Conservation (phyloP, 495 filamentous ascomycete species). For the Penicillium riverlandense region DNA sequence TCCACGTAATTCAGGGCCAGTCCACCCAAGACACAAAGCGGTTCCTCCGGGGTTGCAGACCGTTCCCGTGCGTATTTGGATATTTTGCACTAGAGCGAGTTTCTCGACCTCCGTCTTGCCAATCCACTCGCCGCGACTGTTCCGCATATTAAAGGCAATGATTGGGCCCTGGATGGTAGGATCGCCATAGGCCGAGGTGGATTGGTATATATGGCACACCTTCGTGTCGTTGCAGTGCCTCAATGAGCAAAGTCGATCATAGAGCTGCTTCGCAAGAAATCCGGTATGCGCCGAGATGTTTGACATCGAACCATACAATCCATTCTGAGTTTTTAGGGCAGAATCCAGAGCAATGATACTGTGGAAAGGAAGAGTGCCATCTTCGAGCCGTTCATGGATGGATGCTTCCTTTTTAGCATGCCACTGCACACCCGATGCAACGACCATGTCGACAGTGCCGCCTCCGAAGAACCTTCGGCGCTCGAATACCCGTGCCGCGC, state of each 20-base stretch:
- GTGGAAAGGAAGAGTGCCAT: conserved; percentile 86
- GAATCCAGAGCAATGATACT: conserved; percentile 73
- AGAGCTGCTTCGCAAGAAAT: conserved; percentile 53
- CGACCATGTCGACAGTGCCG: conserved; percentile 85
- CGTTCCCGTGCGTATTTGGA: conserved; percentile 79
- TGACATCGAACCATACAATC: conserved; percentile 63
- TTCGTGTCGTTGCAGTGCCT: conserved; percentile 58
- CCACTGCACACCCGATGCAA: conserved; percentile 41
- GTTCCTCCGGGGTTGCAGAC: conserved; percentile 90
- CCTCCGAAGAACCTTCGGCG: conserved; percentile 80
- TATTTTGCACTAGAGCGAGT: conserved; percentile 65
- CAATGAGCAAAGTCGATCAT: conserved; percentile 50
- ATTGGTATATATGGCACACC: conserved; percentile 63
- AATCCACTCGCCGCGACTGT: conserved; percentile 61
- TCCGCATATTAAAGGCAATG: conserved; percentile 75
- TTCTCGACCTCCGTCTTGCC: conserved; percentile 80
- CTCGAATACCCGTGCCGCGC: conserved; percentile 52
- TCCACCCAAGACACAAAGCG: conserved; percentile 57
- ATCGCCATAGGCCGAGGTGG: conserved; percentile 31
- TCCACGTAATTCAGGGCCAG: conserved; percentile 68
- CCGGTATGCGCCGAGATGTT: conserved; percentile 68
- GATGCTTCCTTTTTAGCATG: conserved; percentile 63
- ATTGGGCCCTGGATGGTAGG: conserved; percentile 62
- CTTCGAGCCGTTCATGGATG: conserved; percentile 78
- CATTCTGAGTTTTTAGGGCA: conserved; percentile 61